Evolutionary conservation across 768 basidiomycete species (phyloP), one percentile per base, ranked within the genome.

Genomic region (Lenzites betulinus): DNA sequence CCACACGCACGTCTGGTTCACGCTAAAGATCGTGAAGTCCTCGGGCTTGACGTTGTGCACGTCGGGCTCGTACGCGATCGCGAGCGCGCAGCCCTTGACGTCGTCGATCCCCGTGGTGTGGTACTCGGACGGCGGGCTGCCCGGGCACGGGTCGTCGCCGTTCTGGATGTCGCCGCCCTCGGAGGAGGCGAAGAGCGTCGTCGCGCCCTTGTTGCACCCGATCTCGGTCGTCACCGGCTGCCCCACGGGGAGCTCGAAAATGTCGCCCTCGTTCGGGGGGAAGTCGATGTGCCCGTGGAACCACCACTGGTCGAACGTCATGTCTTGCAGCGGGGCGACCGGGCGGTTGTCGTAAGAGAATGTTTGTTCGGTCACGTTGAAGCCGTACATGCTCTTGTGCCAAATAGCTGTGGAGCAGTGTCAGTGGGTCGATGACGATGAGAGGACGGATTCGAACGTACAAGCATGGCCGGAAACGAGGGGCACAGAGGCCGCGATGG

Each of bases 1-100:
- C 86, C 86, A 92, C 0, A 90, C 89, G 64, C 89, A 90, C 1
- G 84, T 87, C 51, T 88, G 86, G 69, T 91, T 90, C n/a, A 90
- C 82, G 57, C 84, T 87, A 70, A 92, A 91, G 15, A 91, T 75
- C 0, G 83, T 79, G 66, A 92, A 87, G 73, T 91, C 89, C 49
- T 79, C 81, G 0, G 89, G 89, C 66, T 84, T 71, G 8, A 92
- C 80, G 0, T 78, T 64, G 0, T 69, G 72, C 1, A 78, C 82
- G 65, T 91, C 77, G 66, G 73, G 81, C 69, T 88, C 86, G 76
- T 93, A 92, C 25, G 88, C 82, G 64, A 93, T 92, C 2, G 83
- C 89, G 43, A 93, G 74, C 1, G 81, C 83, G 70, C 88, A 90
- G 11, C 88, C 87, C 50, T 77, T 80, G 28, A 86, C 71, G 65